These are phyloP conservation scores for Stylosanthes scabra DNA, from an alignment of 331 rosid species.

Conservation along the genomic window DNA sequence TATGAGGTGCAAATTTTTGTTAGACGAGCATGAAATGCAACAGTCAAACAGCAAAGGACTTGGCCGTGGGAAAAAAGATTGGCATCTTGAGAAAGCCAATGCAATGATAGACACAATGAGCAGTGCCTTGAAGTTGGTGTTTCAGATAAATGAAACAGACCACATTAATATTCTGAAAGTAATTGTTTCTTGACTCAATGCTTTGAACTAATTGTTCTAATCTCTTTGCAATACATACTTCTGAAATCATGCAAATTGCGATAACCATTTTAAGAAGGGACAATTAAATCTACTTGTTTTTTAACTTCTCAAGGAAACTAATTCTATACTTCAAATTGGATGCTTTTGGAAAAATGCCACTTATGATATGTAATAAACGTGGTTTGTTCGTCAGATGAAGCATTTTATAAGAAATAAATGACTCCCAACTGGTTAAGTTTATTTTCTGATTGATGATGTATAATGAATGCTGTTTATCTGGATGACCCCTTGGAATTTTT, in stretches of 20 bases:
- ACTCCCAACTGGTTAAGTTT: not conserved
- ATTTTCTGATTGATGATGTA: not conserved
- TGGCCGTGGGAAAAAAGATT: constrained; percentile 54
- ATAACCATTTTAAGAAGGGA: constrained; percentile 6
- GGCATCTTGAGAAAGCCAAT: constrained; percentile 92
- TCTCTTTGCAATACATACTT: constrained; percentile 1
- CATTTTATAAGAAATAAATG: constrained; percentile 8
- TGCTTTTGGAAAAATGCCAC: constrained; percentile 14
- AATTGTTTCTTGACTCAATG: constrained; percentile 47
- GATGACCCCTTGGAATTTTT: constrained; percentile 23
- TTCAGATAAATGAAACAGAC: constrained; percentile 88
- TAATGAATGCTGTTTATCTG: constrained; percentile 4
- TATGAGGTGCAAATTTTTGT: constrained; percentile 93
- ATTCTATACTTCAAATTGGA: constrained; percentile 12
- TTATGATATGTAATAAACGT: constrained; percentile 4
- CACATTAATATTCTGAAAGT: constrained; percentile 95
- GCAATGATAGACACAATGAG: constrained; percentile 96
- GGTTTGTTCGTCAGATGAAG: constrained; percentile 13
- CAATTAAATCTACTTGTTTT: constrained; percentile 19
- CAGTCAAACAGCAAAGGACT: constrained; percentile 52
- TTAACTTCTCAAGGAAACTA: constrained; percentile 23
- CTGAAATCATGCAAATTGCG: constrained; percentile 22
- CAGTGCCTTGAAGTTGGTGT: constrained; percentile 82
- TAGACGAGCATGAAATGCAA: constrained; percentile 84
- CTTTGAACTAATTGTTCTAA: constrained; percentile 26